phyloP scores from a whole-genome alignment of 2,329 filamentous ascomycete genomes.

The Colletotrichum phormii region DNA sequence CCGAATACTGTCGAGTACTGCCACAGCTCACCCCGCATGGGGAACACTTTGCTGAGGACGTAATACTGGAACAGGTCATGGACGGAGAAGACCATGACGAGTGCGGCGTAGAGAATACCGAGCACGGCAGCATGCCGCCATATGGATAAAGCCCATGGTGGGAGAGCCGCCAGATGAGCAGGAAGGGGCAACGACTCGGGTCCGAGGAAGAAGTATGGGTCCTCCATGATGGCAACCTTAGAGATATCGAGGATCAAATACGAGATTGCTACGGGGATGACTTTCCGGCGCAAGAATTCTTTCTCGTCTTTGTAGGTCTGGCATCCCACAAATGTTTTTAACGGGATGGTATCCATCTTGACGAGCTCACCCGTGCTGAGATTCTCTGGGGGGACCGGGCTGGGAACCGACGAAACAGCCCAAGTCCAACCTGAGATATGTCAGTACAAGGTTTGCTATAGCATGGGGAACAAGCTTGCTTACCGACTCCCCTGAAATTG shows the following conservation, averaged over 20 bases:
- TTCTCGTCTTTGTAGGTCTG: conserved; percentile 53
- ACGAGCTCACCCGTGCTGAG: conserved; percentile 53
- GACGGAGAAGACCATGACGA: conserved; percentile 71
- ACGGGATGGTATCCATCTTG: conserved; percentile 54
- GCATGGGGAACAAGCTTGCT: conserved; percentile 33
- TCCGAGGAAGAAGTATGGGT: conserved; percentile 80
- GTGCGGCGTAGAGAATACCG: conserved; percentile 66
- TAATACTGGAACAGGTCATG: conserved; percentile 68
- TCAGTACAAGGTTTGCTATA: not conserved
- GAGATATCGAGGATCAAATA: conserved; percentile 79
- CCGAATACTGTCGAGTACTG: conserved; percentile 68
- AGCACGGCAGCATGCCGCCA: conserved; percentile 70
- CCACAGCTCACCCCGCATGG: conserved; percentile 63
- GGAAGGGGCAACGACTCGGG: conserved; percentile 54
- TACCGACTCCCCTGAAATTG: conserved; percentile 67
- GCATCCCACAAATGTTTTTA: conserved; percentile 59
- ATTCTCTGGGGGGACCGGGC: conserved; percentile 53
- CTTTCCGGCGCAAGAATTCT: conserved; percentile 57
- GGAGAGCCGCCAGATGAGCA: conserved; percentile 54
- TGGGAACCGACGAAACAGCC: conserved; percentile 62
- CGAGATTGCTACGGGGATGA: conserved; percentile 60
- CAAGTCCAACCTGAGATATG: conserved; percentile 65
- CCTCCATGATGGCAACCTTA: conserved; percentile 76
- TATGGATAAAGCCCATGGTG: conserved; percentile 58
- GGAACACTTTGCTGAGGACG: conserved; percentile 62